Percentiles rank a stretch among this genome's conserved stretches.
These are phyloP conservation scores for Neurospora sp. DNA, from an alignment of 495 filamentous ascomycete genomes.

Conservation along the genomic window DNA sequence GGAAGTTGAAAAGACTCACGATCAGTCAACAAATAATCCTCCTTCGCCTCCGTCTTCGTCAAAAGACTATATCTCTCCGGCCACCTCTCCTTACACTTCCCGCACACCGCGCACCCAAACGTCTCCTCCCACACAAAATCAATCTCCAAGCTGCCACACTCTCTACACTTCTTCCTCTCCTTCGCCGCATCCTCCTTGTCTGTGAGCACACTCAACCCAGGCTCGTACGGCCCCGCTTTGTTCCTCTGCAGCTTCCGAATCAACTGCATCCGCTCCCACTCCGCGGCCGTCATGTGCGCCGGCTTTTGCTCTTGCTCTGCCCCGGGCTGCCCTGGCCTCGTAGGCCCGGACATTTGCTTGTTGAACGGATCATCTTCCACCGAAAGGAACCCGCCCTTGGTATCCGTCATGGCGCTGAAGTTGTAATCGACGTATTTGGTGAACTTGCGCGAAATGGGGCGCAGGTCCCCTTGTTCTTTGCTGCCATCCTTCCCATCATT, in stretches of 20 bases:
- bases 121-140: conserved; percentile 90
- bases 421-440: conserved; percentile 93
- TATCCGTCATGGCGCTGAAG: conserved; percentile 94
- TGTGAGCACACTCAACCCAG: conserved; percentile 62
- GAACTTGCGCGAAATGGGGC: conserved; percentile 50
- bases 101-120: conserved; percentile 62
- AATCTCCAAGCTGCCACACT: conserved; percentile 77
- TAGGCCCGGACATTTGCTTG: conserved; percentile 53
- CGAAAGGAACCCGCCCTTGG: conserved; percentile 87
- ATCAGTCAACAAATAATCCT: conserved; percentile 93
- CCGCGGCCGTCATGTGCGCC: conserved; percentile 77
- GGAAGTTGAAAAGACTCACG: conserved; percentile 41
- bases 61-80: conserved; percentile 89
- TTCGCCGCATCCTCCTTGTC: conserved; percentile 29
- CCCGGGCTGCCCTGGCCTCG: conserved; percentile 9
- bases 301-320: conserved; percentile 56
- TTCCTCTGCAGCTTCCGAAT: conserved; percentile 56
- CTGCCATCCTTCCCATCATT: too few species aligned
- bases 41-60: conserved; percentile 91
- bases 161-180: conserved; percentile 64
- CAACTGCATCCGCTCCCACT: conserved; percentile 82
- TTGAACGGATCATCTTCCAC: conserved; percentile 85
- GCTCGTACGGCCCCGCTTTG: conserved; percentile 77
- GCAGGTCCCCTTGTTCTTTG: conserved; percentile 38
- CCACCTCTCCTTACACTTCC: conserved; percentile 70